A percentile compares a stretch with the other conserved stretches of the same genome.
Evolutionary conservation across 1,284 basidiomycete genomes (phyloP).

Genomic region (Leccinum ponderosum): DNA sequence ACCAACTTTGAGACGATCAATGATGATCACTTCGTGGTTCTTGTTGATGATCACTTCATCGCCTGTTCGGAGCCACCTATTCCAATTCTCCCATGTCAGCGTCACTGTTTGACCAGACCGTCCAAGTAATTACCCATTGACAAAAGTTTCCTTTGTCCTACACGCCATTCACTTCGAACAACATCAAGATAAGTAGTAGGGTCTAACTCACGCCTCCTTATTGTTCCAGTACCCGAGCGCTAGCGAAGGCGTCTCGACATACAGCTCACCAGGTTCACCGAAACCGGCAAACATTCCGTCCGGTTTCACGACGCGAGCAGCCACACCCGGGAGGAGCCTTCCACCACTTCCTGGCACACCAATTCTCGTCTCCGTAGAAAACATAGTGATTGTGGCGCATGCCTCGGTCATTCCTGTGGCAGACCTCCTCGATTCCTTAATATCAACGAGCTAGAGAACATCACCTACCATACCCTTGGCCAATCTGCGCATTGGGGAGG

Average conservation of each 20-base stretch:
- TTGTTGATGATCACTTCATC: slow-evolving; percentile 62
- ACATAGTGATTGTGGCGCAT: slow-evolving; percentile 47
- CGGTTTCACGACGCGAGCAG: slow-evolving; percentile 52
- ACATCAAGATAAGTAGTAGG: neutral
- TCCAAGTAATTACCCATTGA: slow-evolving; percentile 44
- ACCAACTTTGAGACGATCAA: slow-evolving; percentile 68
- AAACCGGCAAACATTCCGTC: slow-evolving; percentile 59
- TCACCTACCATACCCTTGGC: slow-evolving; percentile 62
- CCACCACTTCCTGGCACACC: slow-evolving; percentile 61
- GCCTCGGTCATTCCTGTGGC: slow-evolving; percentile 54
- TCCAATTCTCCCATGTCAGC: slow-evolving; percentile 25
- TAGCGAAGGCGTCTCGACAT: slow-evolving; percentile 54
- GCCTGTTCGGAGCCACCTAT: slow-evolving; percentile 69
- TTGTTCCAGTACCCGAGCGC: slow-evolving; percentile 63
- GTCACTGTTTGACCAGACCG: slow-evolving; percentile 5
- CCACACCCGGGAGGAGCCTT: slow-evolving; percentile 50
- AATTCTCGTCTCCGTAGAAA: slow-evolving; percentile 46
- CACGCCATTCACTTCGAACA: slow-evolving; percentile 2
- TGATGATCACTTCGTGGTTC: slow-evolving; percentile 60
- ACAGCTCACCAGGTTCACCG: slow-evolving; percentile 64
- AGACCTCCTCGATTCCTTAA: neutral
- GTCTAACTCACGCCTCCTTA: slow-evolving; percentile 54
- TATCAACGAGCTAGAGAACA: neutral
- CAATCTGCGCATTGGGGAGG: slow-evolving; percentile 59
- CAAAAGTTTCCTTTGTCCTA: slow-evolving; percentile 55